A percentile compares a stretch with the other conserved stretches of the same genome.
These are phyloP conservation scores for Oryza rufipogon DNA, from an alignment of 176 grass and related monocot genomes.

Conservation along the genomic window DNA sequence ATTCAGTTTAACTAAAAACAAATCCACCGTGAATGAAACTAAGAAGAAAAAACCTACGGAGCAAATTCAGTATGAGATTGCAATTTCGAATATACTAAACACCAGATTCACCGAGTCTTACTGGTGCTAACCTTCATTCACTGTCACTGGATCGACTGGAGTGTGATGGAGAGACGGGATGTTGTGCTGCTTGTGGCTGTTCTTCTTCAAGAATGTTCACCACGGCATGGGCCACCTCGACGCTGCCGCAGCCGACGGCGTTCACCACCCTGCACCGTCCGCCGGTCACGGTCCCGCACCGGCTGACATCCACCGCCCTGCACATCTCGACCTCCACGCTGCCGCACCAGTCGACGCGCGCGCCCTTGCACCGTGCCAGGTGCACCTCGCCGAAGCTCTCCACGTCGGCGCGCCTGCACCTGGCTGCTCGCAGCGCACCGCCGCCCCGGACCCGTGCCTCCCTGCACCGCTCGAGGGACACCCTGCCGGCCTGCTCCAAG, in stretches of 20 bases:
- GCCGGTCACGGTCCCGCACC: slow-evolving; percentile 52
- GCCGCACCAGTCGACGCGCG: slow-evolving; percentile 59
- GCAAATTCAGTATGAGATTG: too few species aligned
- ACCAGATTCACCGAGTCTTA: neutral
- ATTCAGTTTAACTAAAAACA: too few species aligned
- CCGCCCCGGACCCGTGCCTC: slow-evolving; percentile 41
- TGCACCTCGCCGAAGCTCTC: slow-evolving; percentile 64
- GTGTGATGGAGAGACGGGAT: slow-evolving; percentile 19
- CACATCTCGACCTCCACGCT: slow-evolving; percentile 52
- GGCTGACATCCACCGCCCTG: slow-evolving; percentile 48
- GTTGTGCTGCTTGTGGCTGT: slow-evolving; percentile 24
- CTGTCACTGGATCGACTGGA: neutral
- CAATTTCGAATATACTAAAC: neutral
- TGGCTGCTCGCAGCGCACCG: slow-evolving; percentile 24
- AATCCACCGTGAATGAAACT: neutral
- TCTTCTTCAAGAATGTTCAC: slow-evolving; percentile 47
- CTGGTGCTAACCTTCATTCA: slow-evolving; percentile 12
- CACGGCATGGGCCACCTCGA: slow-evolving; percentile 47
- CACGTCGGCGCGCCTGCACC: slow-evolving; percentile 55
- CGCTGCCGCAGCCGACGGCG: slow-evolving; percentile 41
- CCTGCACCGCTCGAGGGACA: slow-evolving; percentile 53
- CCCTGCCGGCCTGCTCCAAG: slow-evolving; percentile 52
- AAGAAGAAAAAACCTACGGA: neutral
- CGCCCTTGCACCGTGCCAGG: slow-evolving; percentile 44
- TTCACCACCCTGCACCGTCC: slow-evolving; percentile 56